Conservation (phyloP, 1,284 basidiomycete species). For the Puccinia horiana region DNA sequence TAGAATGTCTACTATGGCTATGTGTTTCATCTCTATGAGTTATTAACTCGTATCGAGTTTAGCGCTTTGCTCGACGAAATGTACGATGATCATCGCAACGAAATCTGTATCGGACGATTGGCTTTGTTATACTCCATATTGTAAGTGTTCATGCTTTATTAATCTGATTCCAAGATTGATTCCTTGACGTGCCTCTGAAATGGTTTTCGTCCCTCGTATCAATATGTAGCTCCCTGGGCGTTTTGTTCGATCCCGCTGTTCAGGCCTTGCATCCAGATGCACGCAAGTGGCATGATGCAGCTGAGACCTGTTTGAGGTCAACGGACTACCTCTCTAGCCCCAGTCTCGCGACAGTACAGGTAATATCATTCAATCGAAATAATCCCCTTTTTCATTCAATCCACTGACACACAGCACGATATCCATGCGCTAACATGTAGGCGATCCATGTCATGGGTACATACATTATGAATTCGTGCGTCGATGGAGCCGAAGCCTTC, state of each 20-base stretch:
- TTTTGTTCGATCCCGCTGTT: slow-evolving; percentile 40
- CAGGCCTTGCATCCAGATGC: slow-evolving; percentile 33
- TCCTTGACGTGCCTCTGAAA: neutral
- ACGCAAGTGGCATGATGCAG: slow-evolving; percentile 43
- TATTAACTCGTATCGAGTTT: slow-evolving; percentile 31
- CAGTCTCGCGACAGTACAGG: slow-evolving; percentile 39
- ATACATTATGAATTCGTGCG: slow-evolving; percentile 36
- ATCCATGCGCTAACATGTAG: slow-evolving; percentile 3
- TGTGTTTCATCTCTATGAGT: slow-evolving; percentile 40
- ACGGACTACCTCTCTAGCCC: slow-evolving; percentile 39
- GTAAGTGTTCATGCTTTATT: slow-evolving; percentile 12
- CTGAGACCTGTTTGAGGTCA: slow-evolving; percentile 41
- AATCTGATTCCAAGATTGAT: neutral
- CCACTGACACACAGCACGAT: neutral
- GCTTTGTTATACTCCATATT: slow-evolving; percentile 42
- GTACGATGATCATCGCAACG: slow-evolving; percentile 35
- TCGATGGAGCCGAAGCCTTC: slow-evolving; percentile 43
- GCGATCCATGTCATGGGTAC: slow-evolving; percentile 32
- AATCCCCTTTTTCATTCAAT: neutral
- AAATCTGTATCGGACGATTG: slow-evolving; percentile 35
- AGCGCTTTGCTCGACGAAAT: slow-evolving; percentile 33
- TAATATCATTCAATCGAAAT: neutral
- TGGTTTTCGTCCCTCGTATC: neutral
- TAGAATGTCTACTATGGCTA: slow-evolving; percentile 32
- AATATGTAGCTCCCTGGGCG: slow-evolving; percentile 28